Conservation (phyloP, 73 alveolate species). For the Paramecium bursaria region DNA sequence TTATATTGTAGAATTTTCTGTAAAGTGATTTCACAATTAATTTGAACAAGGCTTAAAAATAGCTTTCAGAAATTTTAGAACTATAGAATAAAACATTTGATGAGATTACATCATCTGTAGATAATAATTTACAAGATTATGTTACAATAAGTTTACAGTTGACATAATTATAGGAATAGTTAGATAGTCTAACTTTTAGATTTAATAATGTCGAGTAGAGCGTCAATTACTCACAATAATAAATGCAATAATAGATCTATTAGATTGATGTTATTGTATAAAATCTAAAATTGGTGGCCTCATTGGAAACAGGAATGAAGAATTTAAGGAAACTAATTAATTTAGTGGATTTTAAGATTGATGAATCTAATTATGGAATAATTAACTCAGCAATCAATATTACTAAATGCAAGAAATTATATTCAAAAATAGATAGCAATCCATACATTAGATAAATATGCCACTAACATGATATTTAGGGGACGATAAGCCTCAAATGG, state of each 20-base stretch:
- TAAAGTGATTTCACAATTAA: too few relatives aligned
- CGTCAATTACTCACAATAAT: too few relatives aligned
- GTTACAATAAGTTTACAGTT: slow-evolving; percentile 22
- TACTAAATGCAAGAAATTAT: too few relatives aligned
- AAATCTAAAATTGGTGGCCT: not conserved
- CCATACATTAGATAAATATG: not conserved
- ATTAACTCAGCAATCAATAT: not conserved
- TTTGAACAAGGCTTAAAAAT: too few relatives aligned
- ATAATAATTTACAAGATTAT: slow-evolving; percentile 43
- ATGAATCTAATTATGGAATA: not conserved
- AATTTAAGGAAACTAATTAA: slow-evolving; percentile 2
- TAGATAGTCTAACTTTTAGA: slow-evolving; percentile 4
- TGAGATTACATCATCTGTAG: slow-evolving; percentile 30
- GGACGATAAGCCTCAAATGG: not conserved
- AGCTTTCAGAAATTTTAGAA: slow-evolving; percentile 17
- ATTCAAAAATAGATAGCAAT: too few relatives aligned
- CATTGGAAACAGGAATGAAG: not conserved
- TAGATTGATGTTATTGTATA: slow-evolving; percentile 33
- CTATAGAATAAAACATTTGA: slow-evolving; percentile 39
- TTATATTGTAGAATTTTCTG: too few relatives aligned
- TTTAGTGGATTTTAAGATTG: slow-evolving; percentile 8
- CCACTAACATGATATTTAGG: too few relatives aligned
- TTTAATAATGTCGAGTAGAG: slow-evolving; percentile 10
- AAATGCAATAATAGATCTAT: too few relatives aligned
- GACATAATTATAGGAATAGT: not conserved